Percentiles rank a stretch among this genome's conserved stretches.
phyloP scores from a whole-genome alignment of 306 rosid species.

The Betula pendula region DNA sequence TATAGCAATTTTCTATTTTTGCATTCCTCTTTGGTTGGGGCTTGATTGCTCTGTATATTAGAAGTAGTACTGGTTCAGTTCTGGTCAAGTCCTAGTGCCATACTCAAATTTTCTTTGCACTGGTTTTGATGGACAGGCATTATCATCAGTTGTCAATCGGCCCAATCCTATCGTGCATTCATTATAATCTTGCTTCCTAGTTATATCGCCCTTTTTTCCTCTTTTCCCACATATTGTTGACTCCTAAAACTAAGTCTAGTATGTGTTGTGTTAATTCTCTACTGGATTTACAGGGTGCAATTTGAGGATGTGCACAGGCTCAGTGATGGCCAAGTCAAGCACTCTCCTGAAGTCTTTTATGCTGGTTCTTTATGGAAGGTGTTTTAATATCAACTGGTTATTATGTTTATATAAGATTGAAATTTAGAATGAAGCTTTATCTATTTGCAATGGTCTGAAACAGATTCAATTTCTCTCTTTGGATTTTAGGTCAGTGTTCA shows the following conservation, averaged over 20 bases:
- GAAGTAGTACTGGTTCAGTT: background rate
- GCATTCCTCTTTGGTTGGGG: background rate
- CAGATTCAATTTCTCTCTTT: conserved; percentile 32
- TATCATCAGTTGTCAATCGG: background rate
- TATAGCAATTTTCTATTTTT: background rate
- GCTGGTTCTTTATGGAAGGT: conserved; percentile 99
- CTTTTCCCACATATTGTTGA: conserved; percentile 17
- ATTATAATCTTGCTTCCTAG: background rate
- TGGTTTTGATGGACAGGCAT: background rate
- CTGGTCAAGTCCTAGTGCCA: background rate
- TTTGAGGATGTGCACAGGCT: conserved; percentile 98
- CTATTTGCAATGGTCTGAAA: conserved; percentile 25
- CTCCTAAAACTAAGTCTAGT: conserved; percentile 8
- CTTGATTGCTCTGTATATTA: background rate
- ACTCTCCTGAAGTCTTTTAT: conserved; percentile 86
- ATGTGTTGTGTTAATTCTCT: conserved; percentile 23
- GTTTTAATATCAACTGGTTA: conserved; percentile 29
- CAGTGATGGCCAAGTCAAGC: conserved; percentile 97
- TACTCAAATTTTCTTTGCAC: background rate
- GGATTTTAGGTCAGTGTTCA: conserved; percentile 84
- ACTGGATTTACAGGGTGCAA: conserved; percentile 69
- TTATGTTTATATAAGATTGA: conserved; percentile 20
- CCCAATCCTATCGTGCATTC: background rate
- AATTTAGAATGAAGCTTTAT: background rate
- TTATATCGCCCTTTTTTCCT: conserved; percentile 1